Base-by-base conservation (phyloP, 352 stramenopile species). In the Phytophthora rubi region DNA sequence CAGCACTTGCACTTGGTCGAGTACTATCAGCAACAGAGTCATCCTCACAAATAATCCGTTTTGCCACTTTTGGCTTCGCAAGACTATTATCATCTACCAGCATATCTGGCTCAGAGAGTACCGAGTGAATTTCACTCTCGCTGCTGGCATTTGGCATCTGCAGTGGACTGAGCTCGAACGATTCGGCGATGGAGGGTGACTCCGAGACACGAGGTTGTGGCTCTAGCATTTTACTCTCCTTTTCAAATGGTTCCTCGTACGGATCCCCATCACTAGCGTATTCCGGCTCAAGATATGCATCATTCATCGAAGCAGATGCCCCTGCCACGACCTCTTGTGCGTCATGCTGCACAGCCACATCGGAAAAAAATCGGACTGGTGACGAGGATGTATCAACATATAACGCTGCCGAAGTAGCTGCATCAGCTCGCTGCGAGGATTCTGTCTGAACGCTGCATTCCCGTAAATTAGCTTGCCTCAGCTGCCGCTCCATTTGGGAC, bases 361-460 rank as follows among this genome's bases (percentile, higher is more conserved):
- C 78, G 0, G 68, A 52, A 15, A 47, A 33, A 18, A 71, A 54
- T 21, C 35, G 58, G 12, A 76, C 51, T 3, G 79, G 84, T 8
- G 63, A 71, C 0, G 75, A 78, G 0, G 65, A 70, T 1, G 58
- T 70, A 44, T 91, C 85, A 2, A 83, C 55, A 3, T 33, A 70
- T 5, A 91, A 44, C 3, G 44, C 59, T 7, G 83, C 81, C 21
- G 60, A 84, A 16, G 82, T 91, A 6, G 71, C 69, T 10, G 75
- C 79, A 68, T 91, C 76, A 0, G 37, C 42, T 16, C 62, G 59
- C 18, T 53, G 58, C 15, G 57, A 45, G n/a, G 47, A 2, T 9
- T 90, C 82, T 2, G 86, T 93, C 37, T 93, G 86, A 0, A 77
- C 74, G 5, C 71, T 80, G 6, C 62, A 80, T 48, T 93, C 86